phyloP scores from a whole-genome alignment of 1,139 yeast genomes.

The Groenewaldozyma sp. region DNA sequence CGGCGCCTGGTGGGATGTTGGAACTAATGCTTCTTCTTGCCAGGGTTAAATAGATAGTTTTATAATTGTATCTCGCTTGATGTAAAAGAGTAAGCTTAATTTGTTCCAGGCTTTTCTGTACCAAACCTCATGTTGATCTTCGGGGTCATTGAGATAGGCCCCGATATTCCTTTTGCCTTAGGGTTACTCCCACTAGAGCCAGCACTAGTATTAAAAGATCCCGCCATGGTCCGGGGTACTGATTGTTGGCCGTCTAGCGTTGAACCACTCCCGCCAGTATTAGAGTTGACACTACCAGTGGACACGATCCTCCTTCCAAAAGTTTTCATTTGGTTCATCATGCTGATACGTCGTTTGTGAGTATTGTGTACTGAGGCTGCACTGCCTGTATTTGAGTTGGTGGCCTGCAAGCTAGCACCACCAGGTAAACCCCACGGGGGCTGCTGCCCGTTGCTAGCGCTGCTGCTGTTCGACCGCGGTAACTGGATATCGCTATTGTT shows the following conservation, averaged over 20 bases:
- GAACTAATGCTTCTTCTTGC: neutral
- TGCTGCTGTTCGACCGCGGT: neutral
- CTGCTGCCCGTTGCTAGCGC: neutral
- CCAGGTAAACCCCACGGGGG: neutral
- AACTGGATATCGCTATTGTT: no score
- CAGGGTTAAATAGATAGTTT: neutral
- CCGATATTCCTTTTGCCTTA: neutral
- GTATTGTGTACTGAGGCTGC: neutral
- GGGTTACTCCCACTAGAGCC: neutral
- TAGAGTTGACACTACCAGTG: slow-evolving; percentile 5
- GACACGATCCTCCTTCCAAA: slow-evolving; percentile 13
- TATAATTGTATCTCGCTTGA: neutral
- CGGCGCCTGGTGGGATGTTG: slow-evolving; percentile 5
- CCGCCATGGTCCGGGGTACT: no score
- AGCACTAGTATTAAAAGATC: no score
- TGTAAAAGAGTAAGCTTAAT: no score
- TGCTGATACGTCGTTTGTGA: neutral
- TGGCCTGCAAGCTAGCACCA: neutral
- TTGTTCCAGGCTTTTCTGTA: slow-evolving; percentile 9
- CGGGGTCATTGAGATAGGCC: slow-evolving; percentile 8
- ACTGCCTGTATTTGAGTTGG: neutral
- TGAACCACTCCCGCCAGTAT: no score
- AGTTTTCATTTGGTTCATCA: slow-evolving; percentile 8
- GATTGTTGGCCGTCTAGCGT: no score
- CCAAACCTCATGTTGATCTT: slow-evolving; percentile 15